Evolutionary conservation across 371 early-diverging fungal genomes (phyloP).

Genomic region (Smittium culicis): DNA sequence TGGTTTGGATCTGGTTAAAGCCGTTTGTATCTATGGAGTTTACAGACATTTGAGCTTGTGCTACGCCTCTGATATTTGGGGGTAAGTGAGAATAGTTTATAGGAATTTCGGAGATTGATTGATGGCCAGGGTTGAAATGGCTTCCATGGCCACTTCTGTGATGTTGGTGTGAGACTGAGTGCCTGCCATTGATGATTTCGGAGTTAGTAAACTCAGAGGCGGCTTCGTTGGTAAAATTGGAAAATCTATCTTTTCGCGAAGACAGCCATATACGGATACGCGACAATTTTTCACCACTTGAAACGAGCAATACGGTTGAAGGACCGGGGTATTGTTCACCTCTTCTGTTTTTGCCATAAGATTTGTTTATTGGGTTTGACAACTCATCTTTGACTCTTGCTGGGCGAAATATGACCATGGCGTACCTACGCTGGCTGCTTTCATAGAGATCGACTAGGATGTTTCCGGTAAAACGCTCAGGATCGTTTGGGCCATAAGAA

Average conservation of each 20-base stretch:
- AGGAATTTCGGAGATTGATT: too few species aligned
- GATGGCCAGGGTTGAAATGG: too few species aligned
- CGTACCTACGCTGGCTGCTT: neutral
- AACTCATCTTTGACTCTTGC: slow-evolving; percentile 2
- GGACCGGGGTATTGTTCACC: neutral
- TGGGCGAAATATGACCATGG: slow-evolving; percentile 2
- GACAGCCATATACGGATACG: neutral
- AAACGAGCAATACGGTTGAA: neutral
- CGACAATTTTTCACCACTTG: neutral
- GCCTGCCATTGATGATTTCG: too few species aligned
- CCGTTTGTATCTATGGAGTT: too few species aligned
- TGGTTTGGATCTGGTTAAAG: too few species aligned
- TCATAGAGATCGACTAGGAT: neutral
- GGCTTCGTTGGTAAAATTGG: neutral
- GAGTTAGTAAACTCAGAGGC: too few species aligned
- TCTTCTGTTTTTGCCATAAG: neutral
- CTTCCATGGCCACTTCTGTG: too few species aligned
- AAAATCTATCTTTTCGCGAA: neutral
- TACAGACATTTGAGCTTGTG: too few species aligned
- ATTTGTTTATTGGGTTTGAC: neutral
- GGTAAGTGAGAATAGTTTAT: too few species aligned
- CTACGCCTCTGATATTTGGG: too few species aligned
- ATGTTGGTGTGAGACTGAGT: too few species aligned
- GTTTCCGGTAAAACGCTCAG: slow-evolving; percentile 2
- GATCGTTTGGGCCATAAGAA: neutral